Base-by-base conservation (phyloP, 1,139 yeast species). In the Pichia sp. region DNA sequence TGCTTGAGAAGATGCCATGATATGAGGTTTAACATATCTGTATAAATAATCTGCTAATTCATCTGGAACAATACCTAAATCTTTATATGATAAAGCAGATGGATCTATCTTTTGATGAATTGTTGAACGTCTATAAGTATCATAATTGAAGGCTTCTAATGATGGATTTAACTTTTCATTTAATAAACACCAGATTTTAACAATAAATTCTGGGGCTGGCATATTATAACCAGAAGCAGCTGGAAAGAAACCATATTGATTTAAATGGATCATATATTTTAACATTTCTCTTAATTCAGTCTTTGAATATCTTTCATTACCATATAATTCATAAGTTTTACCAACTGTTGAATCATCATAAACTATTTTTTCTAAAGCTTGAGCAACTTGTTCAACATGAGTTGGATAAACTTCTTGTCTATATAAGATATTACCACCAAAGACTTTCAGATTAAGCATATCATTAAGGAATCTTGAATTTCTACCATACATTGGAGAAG, bases 301-400 rank as follows among this genome's bases (percentile, higher is more conserved):
- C 59, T 75, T 73, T n/a, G 81, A 63, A 63, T 79, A 74, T 57
- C 73, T 71, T 62, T 84, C 84, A 24, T 81, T 76, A n/a, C 95
- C 95, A 59, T 69, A 73, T 53, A 87, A 74, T 66, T 87, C 96
- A 63, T 65, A 87, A 42, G 84, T 75, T 66, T 84, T 76, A 51
- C 95, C 95, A 27, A 72, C 73, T 27, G 95, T 85, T 42, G 86
- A 69, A 64, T 87, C 95, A 64, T 87, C 92, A 63, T 70, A 87
- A 16, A 87, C 92, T 56, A 87, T 84, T 57, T 70, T 74, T 66
- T 85, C 95, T 56, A 87, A 70, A 8, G 86, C 95, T 53, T 76
- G 70, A 22, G 95, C 94, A 45, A 87, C 90, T 61, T 87, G 95
- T 46, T 71, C 59, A 31, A 80, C 90, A 60, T 81, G 86, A n/a